phyloP scores from a whole-genome alignment of 2,329 filamentous ascomycete genomes.

The Beauveria medogensis region DNA sequence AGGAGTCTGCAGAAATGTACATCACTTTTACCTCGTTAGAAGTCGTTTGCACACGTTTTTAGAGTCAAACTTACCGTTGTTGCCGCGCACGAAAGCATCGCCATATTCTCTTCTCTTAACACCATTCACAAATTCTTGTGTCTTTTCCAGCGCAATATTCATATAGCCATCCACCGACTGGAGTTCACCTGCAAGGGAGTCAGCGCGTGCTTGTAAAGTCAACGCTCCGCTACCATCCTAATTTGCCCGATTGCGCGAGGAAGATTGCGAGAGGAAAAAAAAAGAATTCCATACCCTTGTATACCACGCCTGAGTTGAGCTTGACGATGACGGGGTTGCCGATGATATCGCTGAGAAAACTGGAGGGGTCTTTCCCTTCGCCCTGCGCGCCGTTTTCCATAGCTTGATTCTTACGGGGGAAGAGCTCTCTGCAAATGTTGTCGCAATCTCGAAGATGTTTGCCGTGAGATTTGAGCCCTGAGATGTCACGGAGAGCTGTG shows the following conservation, averaged over 20 bases:
- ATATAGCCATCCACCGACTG: constrained; percentile 98
- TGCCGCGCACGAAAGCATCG: constrained; percentile 91
- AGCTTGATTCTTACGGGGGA: too few relatives aligned
- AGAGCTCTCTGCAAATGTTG: not conserved
- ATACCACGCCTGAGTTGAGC: constrained; percentile 96
- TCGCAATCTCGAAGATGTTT: not conserved
- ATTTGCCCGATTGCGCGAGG: not conserved
- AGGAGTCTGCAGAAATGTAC: constrained; percentile 59
- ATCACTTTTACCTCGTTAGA: constrained; percentile 43
- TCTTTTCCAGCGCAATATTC: constrained; percentile 98
- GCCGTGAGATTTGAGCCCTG: too few relatives aligned
- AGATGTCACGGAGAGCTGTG: not conserved
- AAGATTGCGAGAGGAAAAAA: not conserved
- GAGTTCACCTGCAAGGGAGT: constrained; percentile 61
- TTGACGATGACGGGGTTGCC: constrained; percentile 92
- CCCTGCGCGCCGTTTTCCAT: constrained; percentile 72
- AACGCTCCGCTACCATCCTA: not conserved
- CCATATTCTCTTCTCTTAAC: constrained; percentile 76
- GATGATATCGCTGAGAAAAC: constrained; percentile 90
- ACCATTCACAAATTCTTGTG: constrained; percentile 83
- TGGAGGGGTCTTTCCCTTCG: constrained; percentile 85
- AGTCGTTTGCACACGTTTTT: not conserved
- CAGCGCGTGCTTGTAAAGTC: constrained; percentile 6
- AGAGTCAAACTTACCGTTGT: constrained; percentile 61
- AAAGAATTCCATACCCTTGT: constrained; percentile 64